Evolutionary conservation across 257 asterid species (phyloP), one percentile per base, ranked within the genome.

Genomic region (Ligustrum vulgare): DNA sequence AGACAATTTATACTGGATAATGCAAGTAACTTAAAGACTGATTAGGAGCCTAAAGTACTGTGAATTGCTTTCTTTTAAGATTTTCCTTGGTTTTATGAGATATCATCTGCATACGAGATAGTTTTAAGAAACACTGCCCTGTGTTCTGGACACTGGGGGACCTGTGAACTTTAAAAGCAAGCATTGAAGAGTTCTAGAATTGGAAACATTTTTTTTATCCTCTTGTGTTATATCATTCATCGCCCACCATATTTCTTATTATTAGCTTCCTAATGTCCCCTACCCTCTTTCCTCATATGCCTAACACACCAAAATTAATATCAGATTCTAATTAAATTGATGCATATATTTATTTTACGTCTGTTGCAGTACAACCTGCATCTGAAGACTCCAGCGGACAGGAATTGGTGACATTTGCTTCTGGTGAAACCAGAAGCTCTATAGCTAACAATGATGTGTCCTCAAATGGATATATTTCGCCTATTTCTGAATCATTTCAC

Each of bases 331-430:
- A 0, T 45, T 12, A 45, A 45, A 45, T 11, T 45, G n/a, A 45
- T 12, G 5, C 54, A 45, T n/a, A 51, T 51, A 18, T 43, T 51
- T 37, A 39, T 10, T 39, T 9, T 39, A 39, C 63, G 32, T 33
- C 58, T 54, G 45, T 72, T 86, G 81, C 83, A 86, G 86, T 85
- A 80, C 85, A 85, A 77, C 84, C 89, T 77, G 82, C 70, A 66
- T 74, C 80, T 56, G 80, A 70, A 78, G 90, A 83, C 15, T 54
- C 84, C 56, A 77, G 72, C 67, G 92, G 81, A 69, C 91, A 83
- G 78, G 97, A 94, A 80, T 82, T 87, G 95, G 81, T 84, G 73
- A 41, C 92, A 79, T 83, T 92, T 84, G 60, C 23, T 51, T 51
- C 10, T 51, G 25, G 25, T 18, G 91, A 88, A 83, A 77, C 83